phyloP scores from a whole-genome alignment of 2,329 filamentous ascomycete genomes.

The Penicillium hesseltinei region DNA sequence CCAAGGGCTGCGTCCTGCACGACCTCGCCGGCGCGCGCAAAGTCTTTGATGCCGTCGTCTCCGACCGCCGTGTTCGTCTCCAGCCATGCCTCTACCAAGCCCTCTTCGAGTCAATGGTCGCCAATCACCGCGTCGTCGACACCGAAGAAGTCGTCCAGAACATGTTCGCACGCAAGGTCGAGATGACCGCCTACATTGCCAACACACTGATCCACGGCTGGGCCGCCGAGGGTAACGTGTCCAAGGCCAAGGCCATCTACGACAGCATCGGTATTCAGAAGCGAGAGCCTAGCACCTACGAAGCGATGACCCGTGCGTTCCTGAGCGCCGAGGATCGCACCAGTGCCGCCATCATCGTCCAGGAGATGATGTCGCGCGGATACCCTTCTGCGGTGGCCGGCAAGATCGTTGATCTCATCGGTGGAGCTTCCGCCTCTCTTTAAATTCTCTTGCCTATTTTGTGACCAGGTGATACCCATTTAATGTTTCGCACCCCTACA shows the following conservation, averaged over 20 bases:
- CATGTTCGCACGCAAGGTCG: constrained; percentile 72
- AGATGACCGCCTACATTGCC: constrained; percentile 95
- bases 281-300: constrained; percentile 95
- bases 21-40: constrained; percentile 80
- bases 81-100: constrained; percentile 93
- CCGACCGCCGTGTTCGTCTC: constrained; percentile 63
- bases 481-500: constrained; percentile 16
- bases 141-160: constrained; percentile 71
- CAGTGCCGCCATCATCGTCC: constrained; percentile 72
- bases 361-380: constrained; percentile 85
- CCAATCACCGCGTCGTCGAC: constrained; percentile 79
- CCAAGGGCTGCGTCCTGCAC: constrained; percentile 88
- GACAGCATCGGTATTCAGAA: constrained; percentile 71
- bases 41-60: constrained; percentile 78
- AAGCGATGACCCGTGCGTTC: constrained; percentile 95
- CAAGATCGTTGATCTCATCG: constrained; percentile 89
- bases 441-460: constrained; percentile 18
- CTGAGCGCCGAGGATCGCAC: constrained; percentile 78
- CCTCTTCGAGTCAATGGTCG: constrained; percentile 94
- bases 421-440: constrained; percentile 35
- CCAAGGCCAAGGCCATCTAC: constrained; percentile 76
- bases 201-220: constrained; percentile 98
- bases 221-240: constrained; percentile 78
- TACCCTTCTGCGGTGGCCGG: constrained; percentile 89
- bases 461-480: constrained; percentile 6